Conservation (phyloP, 1,284 basidiomycete genomes). For the Porodaedalea pini region DNA sequence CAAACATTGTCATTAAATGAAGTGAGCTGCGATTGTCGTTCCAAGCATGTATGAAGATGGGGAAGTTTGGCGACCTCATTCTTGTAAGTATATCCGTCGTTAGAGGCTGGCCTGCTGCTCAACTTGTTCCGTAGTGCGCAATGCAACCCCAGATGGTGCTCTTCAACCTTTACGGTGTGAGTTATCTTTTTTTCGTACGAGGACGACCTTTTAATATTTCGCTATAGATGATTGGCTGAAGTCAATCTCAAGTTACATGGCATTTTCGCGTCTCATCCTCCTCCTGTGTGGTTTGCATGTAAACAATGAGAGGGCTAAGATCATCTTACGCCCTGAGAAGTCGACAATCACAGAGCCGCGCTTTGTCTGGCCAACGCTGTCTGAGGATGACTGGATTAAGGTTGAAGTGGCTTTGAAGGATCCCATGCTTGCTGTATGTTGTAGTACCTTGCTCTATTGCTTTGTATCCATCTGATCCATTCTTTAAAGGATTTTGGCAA, state of each 20-base stretch:
- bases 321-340: slow-evolving; percentile 89
- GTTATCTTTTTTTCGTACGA: slow-evolving; percentile 7
- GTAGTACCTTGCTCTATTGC: slow-evolving; percentile 13
- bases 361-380: slow-evolving; percentile 95
- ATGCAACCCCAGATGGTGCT: slow-evolving; percentile 99
- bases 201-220: slow-evolving; percentile 9
- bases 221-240: slow-evolving; percentile 94
- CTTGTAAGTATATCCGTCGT: slow-evolving; percentile 46
- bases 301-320: slow-evolving; percentile 99
- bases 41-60: slow-evolving; percentile 99
- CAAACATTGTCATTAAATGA: slow-evolving; percentile 99
- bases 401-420: slow-evolving; percentile 98
- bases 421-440: slow-evolving; percentile 75
- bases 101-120: slow-evolving; percentile 8
- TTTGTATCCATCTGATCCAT: slow-evolving; percentile 19
- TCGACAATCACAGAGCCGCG: slow-evolving; percentile 96
- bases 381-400: slow-evolving; percentile 99
- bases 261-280: slow-evolving; percentile 96
- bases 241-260: slow-evolving; percentile 97
- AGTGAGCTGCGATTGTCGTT: slow-evolving; percentile 97
- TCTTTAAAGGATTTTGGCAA: slow-evolving; percentile 87
- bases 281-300: slow-evolving; percentile 96
- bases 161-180: slow-evolving; percentile 89
- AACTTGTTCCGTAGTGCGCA: slow-evolving; percentile 56
- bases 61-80: slow-evolving; percentile 98